A percentile compares a stretch with the other conserved stretches of the same genome.
phyloP scores from a whole-genome alignment of 2,329 filamentous ascomycete species.

The Fusarium secorum region DNA sequence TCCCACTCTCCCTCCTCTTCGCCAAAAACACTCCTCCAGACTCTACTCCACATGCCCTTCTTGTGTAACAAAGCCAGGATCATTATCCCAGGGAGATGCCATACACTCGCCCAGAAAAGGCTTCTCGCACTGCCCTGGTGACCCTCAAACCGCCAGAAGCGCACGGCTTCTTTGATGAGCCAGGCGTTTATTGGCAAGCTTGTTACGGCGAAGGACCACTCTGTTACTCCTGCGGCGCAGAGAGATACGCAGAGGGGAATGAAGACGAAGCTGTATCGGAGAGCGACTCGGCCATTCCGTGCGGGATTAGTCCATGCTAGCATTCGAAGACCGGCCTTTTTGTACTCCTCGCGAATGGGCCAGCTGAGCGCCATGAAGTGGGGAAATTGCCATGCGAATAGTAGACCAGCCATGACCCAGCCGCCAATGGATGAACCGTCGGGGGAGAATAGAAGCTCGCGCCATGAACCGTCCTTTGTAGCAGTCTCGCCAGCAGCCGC shows the following conservation, averaged over 20 bases:
- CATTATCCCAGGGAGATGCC: conserved; percentile 90
- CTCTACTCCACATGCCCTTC: conserved; percentile 86
- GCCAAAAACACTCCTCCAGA: conserved; percentile 75
- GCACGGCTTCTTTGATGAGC: conserved; percentile 80
- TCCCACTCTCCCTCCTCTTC: conserved; percentile 65
- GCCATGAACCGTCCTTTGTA: conserved; percentile 76
- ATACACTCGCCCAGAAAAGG: conserved; percentile 97
- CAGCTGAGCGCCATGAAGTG: conserved; percentile 97
- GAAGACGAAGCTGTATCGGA: conserved; percentile 86
- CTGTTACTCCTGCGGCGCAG: conserved; percentile 81
- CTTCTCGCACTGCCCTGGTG: conserved; percentile 81
- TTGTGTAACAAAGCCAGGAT: conserved; percentile 92
- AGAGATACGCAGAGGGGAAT: conserved; percentile 85
- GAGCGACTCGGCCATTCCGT: conserved; percentile 83
- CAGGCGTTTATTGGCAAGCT: conserved; percentile 85
- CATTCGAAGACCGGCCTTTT: conserved; percentile 72
- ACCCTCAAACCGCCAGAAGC: conserved; percentile 82
- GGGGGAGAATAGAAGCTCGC: conserved; percentile 74
- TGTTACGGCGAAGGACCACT: conserved; percentile 83
- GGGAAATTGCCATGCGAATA: conserved; percentile 97
- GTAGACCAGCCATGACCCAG: conserved; percentile 83
- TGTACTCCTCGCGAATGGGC: conserved; percentile 89
- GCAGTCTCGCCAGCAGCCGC: conserved; percentile 91
- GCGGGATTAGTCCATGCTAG: conserved; percentile 87
- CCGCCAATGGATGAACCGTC: conserved; percentile 75